Percentiles rank a stretch among this genome's conserved stretches.
Evolutionary conservation across 176 grass and related monocot genomes (phyloP).

Genomic region (Eleusine coracana): DNA sequence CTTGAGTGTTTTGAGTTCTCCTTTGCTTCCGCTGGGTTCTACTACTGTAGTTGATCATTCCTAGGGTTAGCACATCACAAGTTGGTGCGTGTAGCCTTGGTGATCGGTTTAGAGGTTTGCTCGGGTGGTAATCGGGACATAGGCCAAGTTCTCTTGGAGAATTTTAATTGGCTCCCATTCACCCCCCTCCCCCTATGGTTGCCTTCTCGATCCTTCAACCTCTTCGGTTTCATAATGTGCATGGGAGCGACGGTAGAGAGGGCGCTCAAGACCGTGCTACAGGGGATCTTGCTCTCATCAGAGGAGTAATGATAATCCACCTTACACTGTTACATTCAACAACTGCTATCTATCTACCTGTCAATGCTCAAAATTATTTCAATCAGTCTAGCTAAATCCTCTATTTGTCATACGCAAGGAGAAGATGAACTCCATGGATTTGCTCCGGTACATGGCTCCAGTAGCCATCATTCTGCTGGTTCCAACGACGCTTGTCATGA

Average conservation of each 20-base stretch:
- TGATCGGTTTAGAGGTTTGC: no score
- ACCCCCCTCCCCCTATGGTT: no score
- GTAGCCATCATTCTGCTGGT: conserved; percentile 61
- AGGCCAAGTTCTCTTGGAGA: no score
- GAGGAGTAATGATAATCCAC: conserved; percentile 45
- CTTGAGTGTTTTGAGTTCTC: no score
- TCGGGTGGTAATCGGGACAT: no score
- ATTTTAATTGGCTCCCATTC: no score
- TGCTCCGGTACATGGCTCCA: conserved; percentile 80
- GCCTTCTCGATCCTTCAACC: conserved; percentile 43
- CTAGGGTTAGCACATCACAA: no score
- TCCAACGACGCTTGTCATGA: conserved; percentile 61
- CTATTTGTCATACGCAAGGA: conserved; percentile 44
- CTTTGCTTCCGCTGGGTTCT: no score
- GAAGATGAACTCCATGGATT: conserved; percentile 82
- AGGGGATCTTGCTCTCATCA: conserved; percentile 72
- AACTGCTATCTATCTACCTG: not conserved
- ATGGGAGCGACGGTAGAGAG: conserved; percentile 63
- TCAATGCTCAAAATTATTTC: not conserved
- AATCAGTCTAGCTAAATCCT: not conserved
- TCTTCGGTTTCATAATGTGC: conserved; percentile 82
- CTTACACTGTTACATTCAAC: not conserved
- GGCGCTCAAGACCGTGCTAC: conserved; percentile 80
- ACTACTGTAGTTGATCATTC: no score
- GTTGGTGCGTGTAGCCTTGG: no score